Conservation (phyloP, 176 grass and related monocot genomes). For the Zizania latifolia region DNA sequence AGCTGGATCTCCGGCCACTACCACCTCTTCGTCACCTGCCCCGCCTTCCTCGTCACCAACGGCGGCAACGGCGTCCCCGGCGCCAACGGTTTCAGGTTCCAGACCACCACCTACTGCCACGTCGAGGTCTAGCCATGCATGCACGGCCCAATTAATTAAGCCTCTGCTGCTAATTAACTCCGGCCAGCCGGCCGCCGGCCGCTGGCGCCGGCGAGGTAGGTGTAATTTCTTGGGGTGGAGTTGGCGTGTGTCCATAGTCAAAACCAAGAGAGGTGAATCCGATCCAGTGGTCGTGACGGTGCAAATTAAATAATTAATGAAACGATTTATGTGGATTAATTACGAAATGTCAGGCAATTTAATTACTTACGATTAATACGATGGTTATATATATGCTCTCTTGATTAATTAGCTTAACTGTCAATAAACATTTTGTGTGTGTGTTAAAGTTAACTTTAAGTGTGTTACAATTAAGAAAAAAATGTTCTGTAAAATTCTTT, state of each 20-base stretch:
- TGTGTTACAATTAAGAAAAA: not conserved
- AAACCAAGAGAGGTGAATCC: not conserved
- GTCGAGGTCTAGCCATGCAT: conserved; percentile 46
- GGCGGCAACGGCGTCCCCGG: conserved; percentile 14
- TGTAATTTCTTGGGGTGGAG: not conserved
- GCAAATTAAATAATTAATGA: conserved; percentile 22
- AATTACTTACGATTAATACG: conserved; percentile 4
- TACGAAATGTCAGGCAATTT: not conserved
- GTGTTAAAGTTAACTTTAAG: too few relatives aligned
- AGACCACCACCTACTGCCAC: conserved; percentile 41
- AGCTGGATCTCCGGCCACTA: conserved; percentile 64
- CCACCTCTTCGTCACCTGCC: conserved; percentile 64
- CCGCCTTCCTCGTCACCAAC: conserved; percentile 41
- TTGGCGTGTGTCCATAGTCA: not conserved
- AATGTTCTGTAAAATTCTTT: not conserved
- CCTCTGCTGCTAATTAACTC: too few relatives aligned
- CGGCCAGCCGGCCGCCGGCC: not conserved
- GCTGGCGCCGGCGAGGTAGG: conserved; percentile 20
- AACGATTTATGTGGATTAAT: not conserved
- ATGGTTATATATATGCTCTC: not conserved
- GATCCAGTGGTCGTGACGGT: too few relatives aligned
- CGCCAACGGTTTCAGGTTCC: conserved; percentile 48
- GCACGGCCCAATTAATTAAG: not conserved
- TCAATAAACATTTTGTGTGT: conserved; percentile 25
- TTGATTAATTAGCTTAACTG: conserved; percentile 16